These are phyloP conservation scores for Lolium rigidum DNA, from an alignment of 176 grass and related monocot genomes.

Conservation along the genomic window DNA sequence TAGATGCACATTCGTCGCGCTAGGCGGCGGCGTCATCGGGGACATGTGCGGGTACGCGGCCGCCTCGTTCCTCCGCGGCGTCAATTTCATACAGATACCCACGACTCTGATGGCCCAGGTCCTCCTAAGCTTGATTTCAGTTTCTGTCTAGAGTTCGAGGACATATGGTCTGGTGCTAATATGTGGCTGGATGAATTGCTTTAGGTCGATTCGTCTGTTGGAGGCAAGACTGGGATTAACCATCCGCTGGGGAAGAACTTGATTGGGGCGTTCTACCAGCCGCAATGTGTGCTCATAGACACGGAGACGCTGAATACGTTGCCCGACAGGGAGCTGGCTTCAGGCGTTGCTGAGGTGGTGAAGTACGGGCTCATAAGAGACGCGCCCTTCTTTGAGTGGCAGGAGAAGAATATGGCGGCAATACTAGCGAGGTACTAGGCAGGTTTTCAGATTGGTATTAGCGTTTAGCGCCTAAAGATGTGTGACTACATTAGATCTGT, in stretches of 20 bases:
- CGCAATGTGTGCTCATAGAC: conserved; percentile 89
- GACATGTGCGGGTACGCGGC: conserved; percentile 96
- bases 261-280: conserved; percentile 92
- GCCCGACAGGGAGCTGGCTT: conserved; percentile 82
- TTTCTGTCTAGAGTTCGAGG: conserved; percentile 8
- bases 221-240: conserved; percentile 93
- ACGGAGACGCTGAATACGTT: conserved; percentile 87
- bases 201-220: conserved; percentile 97
- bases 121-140: conserved; percentile 37
- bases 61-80: conserved; percentile 80
- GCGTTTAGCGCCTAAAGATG: neutral
- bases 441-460: conserved; percentile 25
- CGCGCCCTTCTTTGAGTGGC: conserved; percentile 92
- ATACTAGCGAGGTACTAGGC: conserved; percentile 71
- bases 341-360: conserved; percentile 84
- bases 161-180: conserved; percentile 16
- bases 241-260: conserved; percentile 89
- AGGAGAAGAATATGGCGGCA: conserved; percentile 84
- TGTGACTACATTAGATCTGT: neutral
- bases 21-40: conserved; percentile 91
- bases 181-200: conserved; percentile 17
- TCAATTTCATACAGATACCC: conserved; percentile 99
- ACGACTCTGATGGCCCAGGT: conserved; percentile 97
- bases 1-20: conserved; percentile 80
- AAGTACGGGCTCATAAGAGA: conserved; percentile 99